Base-by-base conservation (phyloP, 306 rosid species). In the Dalbergia cochinchinensis region DNA sequence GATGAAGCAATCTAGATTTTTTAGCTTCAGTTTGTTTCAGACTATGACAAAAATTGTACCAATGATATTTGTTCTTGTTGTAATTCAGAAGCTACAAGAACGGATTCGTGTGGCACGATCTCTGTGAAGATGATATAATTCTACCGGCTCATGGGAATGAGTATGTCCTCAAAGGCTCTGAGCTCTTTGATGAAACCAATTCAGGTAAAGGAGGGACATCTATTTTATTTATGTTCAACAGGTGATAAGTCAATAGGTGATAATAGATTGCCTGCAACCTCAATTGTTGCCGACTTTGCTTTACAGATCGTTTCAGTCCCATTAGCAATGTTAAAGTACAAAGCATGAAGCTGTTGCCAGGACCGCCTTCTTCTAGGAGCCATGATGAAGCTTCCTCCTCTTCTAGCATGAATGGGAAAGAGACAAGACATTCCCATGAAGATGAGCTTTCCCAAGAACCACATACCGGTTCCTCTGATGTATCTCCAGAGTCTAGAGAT, bases 41-140 rank as follows among this genome's bases (percentile, higher is more conserved):
- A 22, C 51, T 12, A n/a, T 19, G 41, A 50, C 31, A 16, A 51
- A 19, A 31, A 54, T 48, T 69, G 13, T 37, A 64, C 5, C 34
- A 11, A 31, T 26, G 65, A 44, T 80, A 8, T 69, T 68, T 78
- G 69, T 59, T 73, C 42, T 54, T 87, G 8, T 16, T 78, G 84
- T 71, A 81, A 50, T 86, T 84, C 93, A 96, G 99, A 84, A 91
- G 96, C 87, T 96, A 91, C 90, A 96, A 91, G 88, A 90, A 71
- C 72, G 99, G 98, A 61, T 96, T 87, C 82, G 97, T 96, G 77
- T 96, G 99, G 99, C 98, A 93, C 83, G 99, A 96, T 87, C 97
- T 96, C 5, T 79, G 86, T 63, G 98, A 91, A 85, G 93, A 90
- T 76, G 99, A 96, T 82, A 74, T 89, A 42, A 93, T 96, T 85